These are phyloP conservation scores for Maudiozyma barnettii DNA, from an alignment of 805 yeast genomes.

Conservation along the genomic window DNA sequence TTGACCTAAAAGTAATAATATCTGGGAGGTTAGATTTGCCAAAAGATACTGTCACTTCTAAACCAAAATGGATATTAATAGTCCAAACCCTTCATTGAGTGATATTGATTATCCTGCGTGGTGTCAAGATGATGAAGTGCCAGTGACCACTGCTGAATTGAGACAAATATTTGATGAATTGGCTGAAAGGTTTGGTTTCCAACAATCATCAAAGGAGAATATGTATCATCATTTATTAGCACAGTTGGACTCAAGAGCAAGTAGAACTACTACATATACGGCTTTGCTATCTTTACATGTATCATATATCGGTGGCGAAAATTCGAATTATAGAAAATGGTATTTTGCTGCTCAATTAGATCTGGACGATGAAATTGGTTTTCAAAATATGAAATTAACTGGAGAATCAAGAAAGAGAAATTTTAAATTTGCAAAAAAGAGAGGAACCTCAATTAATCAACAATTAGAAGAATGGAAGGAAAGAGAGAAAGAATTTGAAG, in stretches of 20 bases:
- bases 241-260: constrained; percentile 77
- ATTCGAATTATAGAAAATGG: constrained; percentile 86
- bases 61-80: constrained; percentile 1
- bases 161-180: constrained; percentile 48
- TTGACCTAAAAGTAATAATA: too few species aligned
- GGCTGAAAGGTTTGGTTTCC: constrained; percentile 71
- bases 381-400: constrained; percentile 43
- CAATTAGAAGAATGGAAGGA: constrained; percentile 33
- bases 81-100: constrained; percentile 10
- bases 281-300: constrained; percentile 76
- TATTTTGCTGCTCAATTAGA: constrained; percentile 78
- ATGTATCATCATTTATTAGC: constrained; percentile 74
- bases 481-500: constrained; percentile 42
- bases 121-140: constrained; percentile 45
- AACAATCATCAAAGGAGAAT: constrained; percentile 63
- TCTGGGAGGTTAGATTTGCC: too few species aligned
- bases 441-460: constrained; percentile 29
- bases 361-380: constrained; percentile 59
- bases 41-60: too few species aligned
- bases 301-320: constrained; percentile 86
- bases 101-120: constrained; percentile 29
- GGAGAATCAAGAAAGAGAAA: constrained; percentile 39
- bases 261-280: constrained; percentile 59
- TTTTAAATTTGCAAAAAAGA: constrained; percentile 35
- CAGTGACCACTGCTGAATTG: constrained; percentile 62